Conservation (phyloP, 2,329 filamentous ascomycete genomes). For the Talaromyces rugulosus region DNA sequence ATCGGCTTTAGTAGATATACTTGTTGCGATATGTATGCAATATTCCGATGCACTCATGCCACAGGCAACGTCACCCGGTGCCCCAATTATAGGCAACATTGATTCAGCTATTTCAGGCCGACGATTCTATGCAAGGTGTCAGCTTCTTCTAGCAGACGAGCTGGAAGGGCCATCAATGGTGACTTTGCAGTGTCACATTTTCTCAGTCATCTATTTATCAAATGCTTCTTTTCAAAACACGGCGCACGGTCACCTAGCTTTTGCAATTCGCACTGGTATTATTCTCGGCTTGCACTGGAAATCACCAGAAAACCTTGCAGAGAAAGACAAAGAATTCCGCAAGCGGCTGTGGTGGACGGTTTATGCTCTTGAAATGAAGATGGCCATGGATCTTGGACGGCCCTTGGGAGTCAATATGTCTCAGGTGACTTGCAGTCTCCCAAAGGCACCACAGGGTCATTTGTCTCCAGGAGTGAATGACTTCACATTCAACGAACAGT, state of each 20-base stretch:
- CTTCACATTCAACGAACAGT: conserved; percentile 9
- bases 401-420: conserved; percentile 3
- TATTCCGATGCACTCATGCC: conserved; percentile 9
- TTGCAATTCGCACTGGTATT: conserved; percentile 3
- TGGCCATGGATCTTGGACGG: conserved; percentile 7
- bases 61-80: not conserved
- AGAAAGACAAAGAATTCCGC: not conserved
- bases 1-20: conserved; percentile 10
- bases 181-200: conserved; percentile 10
- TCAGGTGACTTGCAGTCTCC: conserved; percentile 4
- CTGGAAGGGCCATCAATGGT: conserved; percentile 5
- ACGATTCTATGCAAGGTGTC: conserved; percentile 7
- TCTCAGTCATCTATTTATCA: conserved; percentile 10
- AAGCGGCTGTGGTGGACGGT: conserved; percentile 11
- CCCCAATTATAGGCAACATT: conserved; percentile 1
- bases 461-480: not conserved
- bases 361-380: conserved; percentile 10
- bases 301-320: not conserved
- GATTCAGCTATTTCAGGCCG: conserved; percentile 1
- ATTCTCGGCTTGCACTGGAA: conserved; percentile 10
- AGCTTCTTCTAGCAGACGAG: conserved; percentile 6
- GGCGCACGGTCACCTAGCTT: conserved; percentile 7
- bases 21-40: conserved; percentile 12
- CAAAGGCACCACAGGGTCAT: conserved; percentile 3
- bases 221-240: conserved; percentile 10